Base-by-base conservation (phyloP, 306 rosid species). In the Prunus kanzakura region DNA sequence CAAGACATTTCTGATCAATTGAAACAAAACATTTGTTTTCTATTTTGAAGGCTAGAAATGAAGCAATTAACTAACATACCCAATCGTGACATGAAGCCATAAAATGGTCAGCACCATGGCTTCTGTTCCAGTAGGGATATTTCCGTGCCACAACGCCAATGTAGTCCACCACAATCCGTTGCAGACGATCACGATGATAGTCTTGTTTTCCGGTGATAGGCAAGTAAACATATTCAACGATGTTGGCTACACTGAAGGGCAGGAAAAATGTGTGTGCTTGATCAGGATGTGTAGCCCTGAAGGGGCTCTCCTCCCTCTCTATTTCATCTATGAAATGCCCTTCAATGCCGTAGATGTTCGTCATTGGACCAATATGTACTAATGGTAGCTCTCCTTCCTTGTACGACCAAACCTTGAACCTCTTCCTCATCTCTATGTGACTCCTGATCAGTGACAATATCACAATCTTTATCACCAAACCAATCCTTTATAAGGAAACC, bases 21-120 rank as follows among this genome's bases (percentile, higher is more conserved):
- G 9, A 38, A 38, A 38, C 43, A 38, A 7, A 38, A 38, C 2
- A 38, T 5, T 35, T 38, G 9, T 7, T 38, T 38, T 38, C 43
- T 7, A 1, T 38, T 7, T 38, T 38, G 9, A 38, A 38, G 9
- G 9, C 43, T 38, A 38, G 9, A 38, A 38, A 38, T 38, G 9
- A 38, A 38, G 43, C 43, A 38, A 38, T 30, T 18, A 19, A 11
- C 15, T 14, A 9, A 18, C 71, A 20, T 74, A 88, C 91, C 91
- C 91, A 88, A 71, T 88, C 91, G 60, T 88, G 91, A 62, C 91
- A 88, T 11, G 91, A 88, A 70, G 86, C 73, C 78, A 88, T 30
- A 20, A 88, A 88, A 79, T 88, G 91, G 38, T 88, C 91, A 11
- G 91, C 86, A 3, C 89, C 91, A 3, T 52, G 22, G 84, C 86